phyloP scores from a whole-genome alignment of 2,329 filamentous ascomycete genomes.

The Talaromyces pinophilus region DNA sequence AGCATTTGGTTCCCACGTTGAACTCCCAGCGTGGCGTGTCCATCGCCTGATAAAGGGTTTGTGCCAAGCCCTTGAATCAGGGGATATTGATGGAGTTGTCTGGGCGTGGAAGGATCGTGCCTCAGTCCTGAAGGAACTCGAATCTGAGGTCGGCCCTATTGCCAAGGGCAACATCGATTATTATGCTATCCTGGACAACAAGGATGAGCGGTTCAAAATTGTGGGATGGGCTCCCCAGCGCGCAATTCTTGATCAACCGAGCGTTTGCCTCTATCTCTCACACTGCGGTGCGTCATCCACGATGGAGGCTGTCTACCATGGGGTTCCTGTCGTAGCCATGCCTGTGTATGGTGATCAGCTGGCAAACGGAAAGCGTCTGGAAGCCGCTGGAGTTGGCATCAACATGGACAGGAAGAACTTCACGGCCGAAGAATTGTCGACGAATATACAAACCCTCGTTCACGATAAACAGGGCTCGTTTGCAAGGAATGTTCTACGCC shows the following conservation, averaged over 20 bases:
- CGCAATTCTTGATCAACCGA: background rate
- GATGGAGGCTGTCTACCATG: background rate
- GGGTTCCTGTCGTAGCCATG: background rate
- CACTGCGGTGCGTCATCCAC: background rate
- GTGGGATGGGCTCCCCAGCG: background rate
- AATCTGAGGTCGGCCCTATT: background rate
- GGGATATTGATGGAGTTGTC: background rate
- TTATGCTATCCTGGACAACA: background rate
- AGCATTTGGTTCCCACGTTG: background rate
- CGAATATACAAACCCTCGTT: background rate
- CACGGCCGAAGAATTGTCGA: background rate
- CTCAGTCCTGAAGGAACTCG: background rate
- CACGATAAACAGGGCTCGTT: background rate
- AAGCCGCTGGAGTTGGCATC: background rate
- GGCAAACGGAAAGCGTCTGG: background rate
- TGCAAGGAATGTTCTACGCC: background rate
- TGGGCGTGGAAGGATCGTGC: conserved; percentile 1
- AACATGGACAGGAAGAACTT: background rate
- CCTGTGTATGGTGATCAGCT: background rate
- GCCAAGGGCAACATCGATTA: background rate
- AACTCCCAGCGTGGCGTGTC: background rate
- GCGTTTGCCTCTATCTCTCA: background rate
- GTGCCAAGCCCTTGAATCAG: background rate
- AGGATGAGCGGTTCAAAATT: background rate
- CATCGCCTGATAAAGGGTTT: background rate